Evolutionary conservation across 176 grass and related monocot species (phyloP), one percentile per base, ranked within the genome.

Genomic region (Calamus simplicifolius): DNA sequence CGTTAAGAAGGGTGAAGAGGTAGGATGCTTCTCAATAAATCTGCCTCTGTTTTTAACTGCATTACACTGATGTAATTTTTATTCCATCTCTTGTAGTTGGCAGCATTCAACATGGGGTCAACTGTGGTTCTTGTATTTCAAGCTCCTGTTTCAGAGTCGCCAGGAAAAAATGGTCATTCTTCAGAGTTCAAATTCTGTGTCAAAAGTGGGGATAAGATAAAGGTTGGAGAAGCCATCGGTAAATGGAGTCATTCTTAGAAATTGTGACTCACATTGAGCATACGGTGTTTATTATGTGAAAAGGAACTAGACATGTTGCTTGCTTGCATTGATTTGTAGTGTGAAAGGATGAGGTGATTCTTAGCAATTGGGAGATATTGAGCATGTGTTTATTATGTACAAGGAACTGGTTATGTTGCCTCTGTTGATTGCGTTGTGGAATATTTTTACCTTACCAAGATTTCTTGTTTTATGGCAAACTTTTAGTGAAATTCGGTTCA

Each of bases 71-170:
- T 27, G 25, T 4, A 17, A 25, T 68, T 19, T 30, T 25, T 61
- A 15, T 51, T 1, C 57, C 51, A 48, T 48, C 50, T 50, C 21
- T 58, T 56, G 27, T 76, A 89, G 85, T 54, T 86, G 70, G 89
- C 85, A 27, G 79, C 68, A 50, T 95, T 89, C 38, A 78, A 86
- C 21, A 89, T 95, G 89, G 89, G 89, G 25, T 95, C 85, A 19
- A 89, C 79, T 2, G 82, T 95, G 3, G 82, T 95, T 2, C 27
- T 95, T n/a, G 76, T 95, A 16, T 95, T 95, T 59, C 82, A 95
- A 80, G 90, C 90, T 35, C 85, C 85, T 27, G n/a, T 77, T 26
- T 78, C 65, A 2, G 80, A 78, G 73, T 59, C 58, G 21, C 56
- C 28, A 54, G 51, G 16, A 69, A 65, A 90, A 7, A 63, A 58